Conservation (phyloP, 1,139 yeast genomes). For the Candida glucosophila region DNA sequence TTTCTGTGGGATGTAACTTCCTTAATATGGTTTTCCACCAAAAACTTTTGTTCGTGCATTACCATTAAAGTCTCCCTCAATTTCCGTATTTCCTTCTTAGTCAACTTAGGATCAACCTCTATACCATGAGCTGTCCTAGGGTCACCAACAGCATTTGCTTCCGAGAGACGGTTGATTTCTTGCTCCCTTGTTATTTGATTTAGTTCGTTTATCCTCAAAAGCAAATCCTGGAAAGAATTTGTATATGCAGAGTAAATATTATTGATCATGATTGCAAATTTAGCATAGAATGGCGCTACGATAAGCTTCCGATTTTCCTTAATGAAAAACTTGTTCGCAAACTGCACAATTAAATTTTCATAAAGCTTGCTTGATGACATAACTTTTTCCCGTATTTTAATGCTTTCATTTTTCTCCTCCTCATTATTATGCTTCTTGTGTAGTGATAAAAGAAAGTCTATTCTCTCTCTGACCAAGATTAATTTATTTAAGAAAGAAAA, state of each 20-base stretch:
- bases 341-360: no score
- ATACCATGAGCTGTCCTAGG: conserved; percentile 1
- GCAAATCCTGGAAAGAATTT: conserved; percentile 25
- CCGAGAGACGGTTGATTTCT: conserved; percentile 10
- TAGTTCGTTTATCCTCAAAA: conserved; percentile 20
- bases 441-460: no score
- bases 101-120: conserved; percentile 10
- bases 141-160: conserved; percentile 1
- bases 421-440: no score
- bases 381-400: no score
- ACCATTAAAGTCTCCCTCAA: conserved; percentile 77
- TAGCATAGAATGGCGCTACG: no score
- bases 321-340: no score
- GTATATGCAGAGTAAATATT: conserved; percentile 29
- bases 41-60: conserved; percentile 70
- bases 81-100: conserved; percentile 46
- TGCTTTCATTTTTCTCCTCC: no score
- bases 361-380: no score
- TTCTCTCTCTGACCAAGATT: background rate
- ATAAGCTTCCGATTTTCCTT: no score
- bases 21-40: conserved; percentile 56
- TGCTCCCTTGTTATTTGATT: conserved; percentile 17
- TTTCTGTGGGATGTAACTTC: conserved; percentile 58
- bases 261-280: no score
- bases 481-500: background rate